Evolutionary conservation across 768 basidiomycete species (phyloP).

Genomic region (Saitozyma podzolica): DNA sequence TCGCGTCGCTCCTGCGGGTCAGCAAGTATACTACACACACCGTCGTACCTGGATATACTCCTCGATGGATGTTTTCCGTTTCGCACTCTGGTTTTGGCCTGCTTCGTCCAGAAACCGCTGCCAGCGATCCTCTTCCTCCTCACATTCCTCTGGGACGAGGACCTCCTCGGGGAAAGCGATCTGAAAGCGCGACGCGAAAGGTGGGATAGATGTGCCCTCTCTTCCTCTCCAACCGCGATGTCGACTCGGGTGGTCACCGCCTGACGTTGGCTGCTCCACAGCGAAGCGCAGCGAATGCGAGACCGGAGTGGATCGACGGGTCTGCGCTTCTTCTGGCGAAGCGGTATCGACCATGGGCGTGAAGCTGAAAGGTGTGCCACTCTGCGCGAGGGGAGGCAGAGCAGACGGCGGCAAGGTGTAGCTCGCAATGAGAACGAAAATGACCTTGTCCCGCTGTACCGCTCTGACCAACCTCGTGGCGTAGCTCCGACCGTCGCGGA

Average conservation of each 20-base stretch:
- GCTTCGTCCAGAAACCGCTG: constrained; percentile 24
- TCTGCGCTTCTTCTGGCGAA: neutral
- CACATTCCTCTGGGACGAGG: constrained; percentile 40
- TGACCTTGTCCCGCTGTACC: constrained; percentile 40
- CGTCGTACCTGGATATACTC: constrained; percentile 44
- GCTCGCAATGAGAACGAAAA: constrained; percentile 47
- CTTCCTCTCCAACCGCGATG: constrained; percentile 7
- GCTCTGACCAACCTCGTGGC: constrained; percentile 45
- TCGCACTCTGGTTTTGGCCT: constrained; percentile 14
- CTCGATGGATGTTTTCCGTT: constrained; percentile 21
- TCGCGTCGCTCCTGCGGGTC: constrained; percentile 35
- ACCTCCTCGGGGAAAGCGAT: constrained; percentile 33
- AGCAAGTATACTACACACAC: too few relatives aligned
- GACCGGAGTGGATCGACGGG: neutral
- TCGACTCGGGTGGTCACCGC: neutral
- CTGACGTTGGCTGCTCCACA: constrained; percentile 3
- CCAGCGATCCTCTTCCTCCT: constrained; percentile 46
- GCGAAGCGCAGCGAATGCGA: constrained; percentile 33
- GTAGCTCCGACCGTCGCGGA: constrained; percentile 47
- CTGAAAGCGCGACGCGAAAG: constrained; percentile 19
- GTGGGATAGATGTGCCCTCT: constrained; percentile 3
- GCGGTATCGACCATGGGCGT: constrained; percentile 6
- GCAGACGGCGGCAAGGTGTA: constrained; percentile 39
- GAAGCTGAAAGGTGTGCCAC: constrained; percentile 16
- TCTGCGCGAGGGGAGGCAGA: constrained; percentile 12